Base-by-base conservation (phyloP, 331 rosid genomes). In the Malus hybrid region DNA sequence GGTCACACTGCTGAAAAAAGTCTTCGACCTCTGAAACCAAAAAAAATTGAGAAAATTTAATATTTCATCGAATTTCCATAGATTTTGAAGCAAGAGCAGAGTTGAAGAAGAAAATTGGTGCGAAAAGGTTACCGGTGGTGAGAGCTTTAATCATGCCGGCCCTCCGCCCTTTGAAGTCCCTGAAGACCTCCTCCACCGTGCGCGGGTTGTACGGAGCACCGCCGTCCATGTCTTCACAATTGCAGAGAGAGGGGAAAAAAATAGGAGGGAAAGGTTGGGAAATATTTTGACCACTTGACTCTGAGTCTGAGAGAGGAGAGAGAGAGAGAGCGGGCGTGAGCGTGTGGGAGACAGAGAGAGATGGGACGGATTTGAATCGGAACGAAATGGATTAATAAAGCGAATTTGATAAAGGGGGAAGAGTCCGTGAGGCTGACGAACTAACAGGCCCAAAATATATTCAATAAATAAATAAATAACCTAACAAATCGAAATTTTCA, bases 111-210 rank as follows among this genome's bases (percentile, higher is more conserved):
- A 55, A 18, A 33, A 62, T 56, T 18, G 8, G 73, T 61, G 64
- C 4, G 36, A 74, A n/a, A 61, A 53, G 2, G 1, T 15, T 33
- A 93, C 97, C 98, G 13, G 82, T 81, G 52, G 97, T 92, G 79
- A 92, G 93, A 30, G 97, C 97, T 50, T 86, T 89, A 58, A 92
- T 78, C 87, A 92, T 68, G 80, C 82, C 96, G 53, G 92, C 88
- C 79, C 97, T 83, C 18, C 93, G 93, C 24, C 89, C 93, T 36
- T 89, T 89, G 84, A 92, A 88, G 83, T 92, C 97, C 71, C 87
- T 55, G 68, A 92, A 92, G 36, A 92, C 97, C 72, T 86, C 93
- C 71, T 93, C 98, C 1, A 93, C 96, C 7, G 97, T 87, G 14
- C 91, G 91, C 44, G 96, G 93, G 75, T 83, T 86, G 88, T 83